Evolutionary conservation across 352 stramenopile species (phyloP).

Genomic region (Pythium rishiriense): DNA sequence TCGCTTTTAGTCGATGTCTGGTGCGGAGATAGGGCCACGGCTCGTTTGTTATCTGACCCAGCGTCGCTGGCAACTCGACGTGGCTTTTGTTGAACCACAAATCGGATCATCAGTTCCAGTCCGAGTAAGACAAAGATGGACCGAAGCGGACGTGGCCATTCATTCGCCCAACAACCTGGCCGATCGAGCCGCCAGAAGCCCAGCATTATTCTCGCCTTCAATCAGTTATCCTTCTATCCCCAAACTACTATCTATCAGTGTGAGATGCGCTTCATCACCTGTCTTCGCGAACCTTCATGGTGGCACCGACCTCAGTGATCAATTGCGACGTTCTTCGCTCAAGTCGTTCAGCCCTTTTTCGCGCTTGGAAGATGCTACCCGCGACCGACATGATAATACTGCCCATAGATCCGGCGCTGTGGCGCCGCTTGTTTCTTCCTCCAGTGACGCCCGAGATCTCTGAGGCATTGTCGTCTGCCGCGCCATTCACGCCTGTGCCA

Average conservation of each 20-base stretch:
- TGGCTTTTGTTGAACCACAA: too few species aligned
- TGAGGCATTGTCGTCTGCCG: conserved; percentile 24
- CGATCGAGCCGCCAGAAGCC: too few species aligned
- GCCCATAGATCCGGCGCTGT: conserved; percentile 57
- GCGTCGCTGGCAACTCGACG: too few species aligned
- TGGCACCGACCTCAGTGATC: conserved; percentile 28
- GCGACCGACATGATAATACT: conserved; percentile 63
- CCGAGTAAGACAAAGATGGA: too few species aligned
- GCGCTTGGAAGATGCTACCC: conserved; percentile 44
- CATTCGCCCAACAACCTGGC: too few species aligned
- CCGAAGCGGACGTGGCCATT: too few species aligned
- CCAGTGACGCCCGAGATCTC: conserved; percentile 12
- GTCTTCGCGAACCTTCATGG: conserved; percentile 13
- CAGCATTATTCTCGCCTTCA: too few species aligned
- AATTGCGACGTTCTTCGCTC: conserved; percentile 43
- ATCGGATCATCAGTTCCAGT: background rate
- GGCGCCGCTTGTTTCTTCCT: conserved; percentile 22
- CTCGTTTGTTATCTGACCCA: too few species aligned
- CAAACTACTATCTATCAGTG: background rate
- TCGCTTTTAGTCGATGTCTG: too few species aligned
- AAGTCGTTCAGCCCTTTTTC: conserved; percentile 33
- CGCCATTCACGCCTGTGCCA: conserved; percentile 23
- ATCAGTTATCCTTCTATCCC: too few species aligned
- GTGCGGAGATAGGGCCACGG: too few species aligned
- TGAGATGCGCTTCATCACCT: background rate